Base-by-base conservation (phyloP, 148 eudicot genomes). In the Suaeda aralocaspica region DNA sequence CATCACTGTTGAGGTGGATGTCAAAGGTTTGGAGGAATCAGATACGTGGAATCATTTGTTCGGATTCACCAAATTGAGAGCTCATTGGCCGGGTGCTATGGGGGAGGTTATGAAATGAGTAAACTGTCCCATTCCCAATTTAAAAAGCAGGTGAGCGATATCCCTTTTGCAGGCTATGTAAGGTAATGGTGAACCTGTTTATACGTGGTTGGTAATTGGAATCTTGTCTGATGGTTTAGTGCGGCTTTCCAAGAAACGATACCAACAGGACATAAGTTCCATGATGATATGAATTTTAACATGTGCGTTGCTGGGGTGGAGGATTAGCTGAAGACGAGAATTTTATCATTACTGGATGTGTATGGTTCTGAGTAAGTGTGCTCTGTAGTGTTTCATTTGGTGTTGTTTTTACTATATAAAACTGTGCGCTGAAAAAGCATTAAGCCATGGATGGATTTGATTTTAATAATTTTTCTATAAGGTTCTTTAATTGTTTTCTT, bases 281-380 rank as follows among this genome's bases (percentile, higher is more conserved):
- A 95, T 74, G 92, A 93, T 8, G 99, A 91, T 74, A 95, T 95
- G 99, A 95, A 95, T 78, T 95, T 95, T 76, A 95, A 95, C 72
- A 95, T 95, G 99, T 95, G 59, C 97, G 99, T 52, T 95, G 99
- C 79, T 95, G 99, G 99, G 99, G 85, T 59, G 99, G 99, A 45
- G 99, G 97, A 72, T 73, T 95, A 70, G 93, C 97, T 70, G 99
- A 95, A 86, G 99, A 72, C 99, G 97, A 5, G 99, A 95, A 57
- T 95, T 95, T 66, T 95, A 95, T 80, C 90, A 89, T 67, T 89
- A 84, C 69, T 95, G 99, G 97, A 95, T 76, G 73, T 80, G 9
- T 89, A 95, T 81, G 99, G 99, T n/a, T 58, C 61, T 95, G 52
- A 80, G 99, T 91, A 74, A 82, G 79, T 71, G 53, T 45, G 22